Conservation (phyloP, 768 basidiomycete genomes). For the Lentinula lateritia region DNA sequence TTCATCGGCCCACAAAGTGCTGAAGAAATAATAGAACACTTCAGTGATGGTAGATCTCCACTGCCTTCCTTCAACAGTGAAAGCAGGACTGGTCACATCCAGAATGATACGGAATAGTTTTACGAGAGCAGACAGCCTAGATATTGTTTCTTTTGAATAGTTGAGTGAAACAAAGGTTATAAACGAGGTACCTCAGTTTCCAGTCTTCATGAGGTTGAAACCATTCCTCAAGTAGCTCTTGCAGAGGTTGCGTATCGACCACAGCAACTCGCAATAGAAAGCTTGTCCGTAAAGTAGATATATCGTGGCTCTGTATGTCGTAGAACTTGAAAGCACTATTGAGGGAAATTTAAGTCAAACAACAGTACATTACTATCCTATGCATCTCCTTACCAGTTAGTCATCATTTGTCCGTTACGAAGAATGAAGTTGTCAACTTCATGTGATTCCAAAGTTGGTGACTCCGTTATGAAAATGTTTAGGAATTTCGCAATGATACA, state of each 20-base stretch:
- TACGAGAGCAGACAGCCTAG: slow-evolving; percentile 46
- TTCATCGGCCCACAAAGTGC: slow-evolving; percentile 57
- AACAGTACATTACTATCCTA: background rate
- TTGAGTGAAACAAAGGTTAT: background rate
- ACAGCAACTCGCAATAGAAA: slow-evolving; percentile 56
- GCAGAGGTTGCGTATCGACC: slow-evolving; percentile 61
- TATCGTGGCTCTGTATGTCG: slow-evolving; percentile 49
- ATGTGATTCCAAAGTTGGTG: slow-evolving; percentile 55
- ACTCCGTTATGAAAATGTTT: slow-evolving; percentile 51
- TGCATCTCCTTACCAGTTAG: slow-evolving; percentile 42
- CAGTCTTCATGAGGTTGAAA: slow-evolving; percentile 33
- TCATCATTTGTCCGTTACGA: slow-evolving; percentile 53
- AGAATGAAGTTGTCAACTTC: slow-evolving; percentile 74
- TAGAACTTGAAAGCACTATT: slow-evolving; percentile 66
- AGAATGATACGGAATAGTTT: slow-evolving; percentile 61
- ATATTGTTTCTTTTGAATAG: background rate
- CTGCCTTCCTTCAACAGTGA: slow-evolving; percentile 57
- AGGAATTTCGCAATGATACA: slow-evolving; percentile 59
- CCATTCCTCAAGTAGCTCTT: slow-evolving; percentile 36
- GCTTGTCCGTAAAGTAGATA: slow-evolving; percentile 47
- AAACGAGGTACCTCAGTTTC: slow-evolving; percentile 44
- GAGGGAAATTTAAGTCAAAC: background rate
- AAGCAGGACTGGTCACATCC: slow-evolving; percentile 59
- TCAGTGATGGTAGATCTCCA: slow-evolving; percentile 60
- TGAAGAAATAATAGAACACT: slow-evolving; percentile 58